Base-by-base conservation (phyloP, 805 yeast genomes). In the Saccharomycopsis sp. region DNA sequence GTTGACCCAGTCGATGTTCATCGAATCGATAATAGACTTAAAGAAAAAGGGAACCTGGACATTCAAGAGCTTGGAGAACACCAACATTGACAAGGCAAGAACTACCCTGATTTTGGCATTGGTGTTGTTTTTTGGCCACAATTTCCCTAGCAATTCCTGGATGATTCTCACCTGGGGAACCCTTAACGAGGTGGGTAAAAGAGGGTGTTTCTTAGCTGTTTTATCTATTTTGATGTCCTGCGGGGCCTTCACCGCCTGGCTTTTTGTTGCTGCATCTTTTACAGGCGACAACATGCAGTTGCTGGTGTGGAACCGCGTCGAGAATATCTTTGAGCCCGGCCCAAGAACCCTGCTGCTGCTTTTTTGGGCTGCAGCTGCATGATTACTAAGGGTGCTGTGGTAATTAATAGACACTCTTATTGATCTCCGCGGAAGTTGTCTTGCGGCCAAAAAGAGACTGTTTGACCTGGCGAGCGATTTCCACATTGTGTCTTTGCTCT, bases 31-130 rank as follows among this genome's bases (percentile, higher is more conserved):
- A 55, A 90, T 93, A 34, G 82, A 78, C 65, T 88, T 94, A 79
- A 94, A 94, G 72, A 83, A 92, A 69, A 94, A 91, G 0, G 99
- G 99, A 3, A 94, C 99, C 70, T 94, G 97, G 3, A 94, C 97
- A 69, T 92, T 94, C 42, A 94, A 75, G 3, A 94, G 68, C 69
- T 94, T 94, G 19, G 97, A 87, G 0, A 84, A 83, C 2, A 94
- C 80, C 60, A 94, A 77, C 58, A 94, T 74, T 0, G 84, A 65
- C 17, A 94, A 69, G 0, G 98, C 97, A 3, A 87, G 63, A 0
- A 87, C 72, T 1, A 94, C 98, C 52, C 99, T 75, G 34, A 81
- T 65, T 68, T 84, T 87, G 60, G 86, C 86, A 57, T 84, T 78
- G 2, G 80, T 76, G 59, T 86, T 83, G 60, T 83, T 78, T 64